Conservation (phyloP, 768 basidiomycete species). For the Lepiota subincarnata region DNA sequence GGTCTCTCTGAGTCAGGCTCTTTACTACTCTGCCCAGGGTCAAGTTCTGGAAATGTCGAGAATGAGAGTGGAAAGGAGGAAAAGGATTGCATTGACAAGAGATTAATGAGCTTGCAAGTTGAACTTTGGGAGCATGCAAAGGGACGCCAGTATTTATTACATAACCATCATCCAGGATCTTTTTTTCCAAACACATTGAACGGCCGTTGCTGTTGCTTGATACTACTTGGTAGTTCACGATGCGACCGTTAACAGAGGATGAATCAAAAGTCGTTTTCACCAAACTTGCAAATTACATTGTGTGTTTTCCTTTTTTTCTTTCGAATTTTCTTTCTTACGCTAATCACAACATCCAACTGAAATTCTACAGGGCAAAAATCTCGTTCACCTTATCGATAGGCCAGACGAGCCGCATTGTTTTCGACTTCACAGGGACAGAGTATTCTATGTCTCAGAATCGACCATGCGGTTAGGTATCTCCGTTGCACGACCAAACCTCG, state of each 20-base stretch:
- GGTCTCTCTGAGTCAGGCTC: not conserved
- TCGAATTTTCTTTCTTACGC: too few relatives aligned
- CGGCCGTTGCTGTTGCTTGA: not conserved
- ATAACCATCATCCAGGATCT: slow-evolving; percentile 9
- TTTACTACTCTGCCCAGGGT: slow-evolving; percentile 23
- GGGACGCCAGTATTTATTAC: slow-evolving; percentile 6
- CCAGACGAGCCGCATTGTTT: slow-evolving; percentile 95
- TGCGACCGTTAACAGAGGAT: slow-evolving; percentile 96
- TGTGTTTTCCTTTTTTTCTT: slow-evolving; percentile 31
- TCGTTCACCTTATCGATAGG: slow-evolving; percentile 92
- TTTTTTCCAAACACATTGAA: slow-evolving; percentile 1
- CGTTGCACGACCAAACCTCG: slow-evolving; percentile 86
- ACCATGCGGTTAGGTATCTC: slow-evolving; percentile 92
- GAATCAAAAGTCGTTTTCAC: slow-evolving; percentile 96
- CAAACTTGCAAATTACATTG: slow-evolving; percentile 97
- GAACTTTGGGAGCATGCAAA: too few relatives aligned
- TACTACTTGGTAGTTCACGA: slow-evolving; percentile 27
- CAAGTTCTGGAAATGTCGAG: slow-evolving; percentile 64
- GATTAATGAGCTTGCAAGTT: not conserved
- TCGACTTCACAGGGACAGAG: slow-evolving; percentile 88
- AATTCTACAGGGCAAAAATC: slow-evolving; percentile 80
- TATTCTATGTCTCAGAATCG: slow-evolving; percentile 94
- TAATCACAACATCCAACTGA: not conserved
- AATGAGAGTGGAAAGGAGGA: slow-evolving; percentile 64
- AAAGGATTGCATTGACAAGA: slow-evolving; percentile 53